phyloP scores from a whole-genome alignment of 2,329 filamentous ascomycete genomes.

The Fusarium sororula region DNA sequence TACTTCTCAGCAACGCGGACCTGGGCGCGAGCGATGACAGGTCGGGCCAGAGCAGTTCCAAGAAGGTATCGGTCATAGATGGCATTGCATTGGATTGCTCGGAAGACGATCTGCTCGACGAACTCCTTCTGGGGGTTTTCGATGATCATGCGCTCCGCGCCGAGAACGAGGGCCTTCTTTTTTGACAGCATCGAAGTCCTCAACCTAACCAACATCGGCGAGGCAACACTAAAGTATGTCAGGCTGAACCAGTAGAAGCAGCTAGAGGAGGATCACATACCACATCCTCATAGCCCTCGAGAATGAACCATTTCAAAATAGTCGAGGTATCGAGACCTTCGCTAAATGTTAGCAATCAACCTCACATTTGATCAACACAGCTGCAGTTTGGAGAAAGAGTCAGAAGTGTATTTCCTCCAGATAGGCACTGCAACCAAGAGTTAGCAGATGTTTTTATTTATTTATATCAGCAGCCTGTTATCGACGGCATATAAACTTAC shows the following conservation, averaged over 20 bases:
- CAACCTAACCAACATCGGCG: constrained; percentile 74
- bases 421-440: constrained; percentile 10
- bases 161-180: constrained; percentile 66
- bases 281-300: constrained; percentile 41
- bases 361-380: background rate
- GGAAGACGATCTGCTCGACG: constrained; percentile 79
- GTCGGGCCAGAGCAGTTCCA: constrained; percentile 69
- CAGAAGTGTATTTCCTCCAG: constrained; percentile 13
- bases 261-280: background rate
- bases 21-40: constrained; percentile 69
- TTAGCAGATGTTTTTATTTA: background rate
- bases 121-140: constrained; percentile 75
- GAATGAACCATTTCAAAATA: constrained; percentile 51
- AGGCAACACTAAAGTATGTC: constrained; percentile 51
- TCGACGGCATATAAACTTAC: background rate
- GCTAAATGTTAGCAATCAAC: background rate
- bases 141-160: constrained; percentile 56
- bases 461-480: background rate
- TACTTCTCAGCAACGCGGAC: constrained; percentile 48
- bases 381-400: background rate
- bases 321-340: constrained; percentile 53
- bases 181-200: constrained; percentile 75
- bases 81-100: constrained; percentile 70
- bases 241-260: background rate
- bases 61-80: constrained; percentile 51